phyloP scores from a whole-genome alignment of 352 stramenopile species.

The Globisporangium radiosum region DNA sequence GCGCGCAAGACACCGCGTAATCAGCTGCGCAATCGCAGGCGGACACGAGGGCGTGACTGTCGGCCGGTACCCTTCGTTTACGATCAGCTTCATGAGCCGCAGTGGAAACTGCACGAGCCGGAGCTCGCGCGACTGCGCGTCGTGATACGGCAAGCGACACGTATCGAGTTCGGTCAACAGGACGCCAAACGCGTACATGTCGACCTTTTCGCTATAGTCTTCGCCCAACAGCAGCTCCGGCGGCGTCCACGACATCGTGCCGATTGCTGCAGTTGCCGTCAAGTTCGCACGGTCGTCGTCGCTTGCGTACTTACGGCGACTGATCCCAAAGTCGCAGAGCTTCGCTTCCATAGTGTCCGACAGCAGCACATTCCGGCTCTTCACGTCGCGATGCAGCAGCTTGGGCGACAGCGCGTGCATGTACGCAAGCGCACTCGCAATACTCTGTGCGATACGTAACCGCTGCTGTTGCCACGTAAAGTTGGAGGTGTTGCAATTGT shows the following conservation, averaged over 20 bases:
- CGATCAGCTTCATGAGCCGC: constrained; percentile 49
- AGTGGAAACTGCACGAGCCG: constrained; percentile 45
- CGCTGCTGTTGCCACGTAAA: constrained; percentile 53
- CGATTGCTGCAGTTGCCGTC: constrained; percentile 40
- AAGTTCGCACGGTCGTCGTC: constrained; percentile 38
- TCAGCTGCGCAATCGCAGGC: constrained; percentile 49
- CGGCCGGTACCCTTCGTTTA: constrained; percentile 51
- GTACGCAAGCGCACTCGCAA: constrained; percentile 69
- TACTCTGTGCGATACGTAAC: constrained; percentile 41
- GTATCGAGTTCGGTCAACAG: constrained; percentile 71
- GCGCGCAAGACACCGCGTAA: constrained; percentile 42
- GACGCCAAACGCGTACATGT: constrained; percentile 80
- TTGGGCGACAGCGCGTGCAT: constrained; percentile 37
- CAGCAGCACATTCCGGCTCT: constrained; percentile 12
- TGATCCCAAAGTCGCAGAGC: constrained; percentile 80
- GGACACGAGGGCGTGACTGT: constrained; percentile 47
- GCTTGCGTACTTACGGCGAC: constrained; percentile 28
- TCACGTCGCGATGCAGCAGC: constrained; percentile 13
- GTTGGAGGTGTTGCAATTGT: background rate
- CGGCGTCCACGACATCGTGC: constrained; percentile 60
- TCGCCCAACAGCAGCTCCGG: constrained; percentile 58
- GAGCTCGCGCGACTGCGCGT: constrained; percentile 31
- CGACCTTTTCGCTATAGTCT: constrained; percentile 64
- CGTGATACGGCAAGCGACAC: constrained; percentile 59
- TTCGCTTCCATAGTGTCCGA: constrained; percentile 21